These are phyloP conservation scores for Fragaria iinumae DNA, from an alignment of 306 rosid genomes.

Conservation along the genomic window DNA sequence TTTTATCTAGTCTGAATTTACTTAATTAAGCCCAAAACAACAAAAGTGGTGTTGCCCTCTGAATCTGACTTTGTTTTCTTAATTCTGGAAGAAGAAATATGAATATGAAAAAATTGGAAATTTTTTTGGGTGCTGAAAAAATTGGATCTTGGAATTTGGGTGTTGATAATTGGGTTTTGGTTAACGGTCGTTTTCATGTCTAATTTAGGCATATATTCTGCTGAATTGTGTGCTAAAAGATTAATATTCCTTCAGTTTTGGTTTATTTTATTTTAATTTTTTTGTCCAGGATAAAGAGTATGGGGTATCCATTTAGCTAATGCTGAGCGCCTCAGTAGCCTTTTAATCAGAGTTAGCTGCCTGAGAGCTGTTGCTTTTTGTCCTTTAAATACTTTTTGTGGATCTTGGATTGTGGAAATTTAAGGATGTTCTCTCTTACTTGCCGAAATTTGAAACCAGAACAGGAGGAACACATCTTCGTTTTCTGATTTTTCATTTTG, in stretches of 20 bases:
- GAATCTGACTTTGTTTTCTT: slow-evolving; percentile 21
- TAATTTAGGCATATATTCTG: too few relatives aligned
- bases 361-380: background rate
- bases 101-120: background rate
- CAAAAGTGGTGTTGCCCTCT: background rate
- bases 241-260: slow-evolving; percentile 24
- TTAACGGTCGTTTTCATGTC: slow-evolving; percentile 22
- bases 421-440: too few relatives aligned
- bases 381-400: background rate
- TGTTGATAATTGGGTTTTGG: slow-evolving; percentile 12
- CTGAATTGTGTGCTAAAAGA: slow-evolving; percentile 3
- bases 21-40: background rate
- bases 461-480: background rate
- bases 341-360: background rate
- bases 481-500: background rate
- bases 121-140: slow-evolving; percentile 15
- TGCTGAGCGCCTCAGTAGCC: background rate
- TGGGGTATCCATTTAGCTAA: slow-evolving; percentile 3
- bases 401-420: background rate
- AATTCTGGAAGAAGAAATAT: background rate
- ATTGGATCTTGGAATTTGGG: slow-evolving; percentile 34
- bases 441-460: background rate
- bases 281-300: background rate
- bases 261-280: slow-evolving; percentile 6
- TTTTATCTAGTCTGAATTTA: slow-evolving; percentile 8